Conservation (phyloP, 1,139 yeast species). For the Geotrichum carabidarum region DNA sequence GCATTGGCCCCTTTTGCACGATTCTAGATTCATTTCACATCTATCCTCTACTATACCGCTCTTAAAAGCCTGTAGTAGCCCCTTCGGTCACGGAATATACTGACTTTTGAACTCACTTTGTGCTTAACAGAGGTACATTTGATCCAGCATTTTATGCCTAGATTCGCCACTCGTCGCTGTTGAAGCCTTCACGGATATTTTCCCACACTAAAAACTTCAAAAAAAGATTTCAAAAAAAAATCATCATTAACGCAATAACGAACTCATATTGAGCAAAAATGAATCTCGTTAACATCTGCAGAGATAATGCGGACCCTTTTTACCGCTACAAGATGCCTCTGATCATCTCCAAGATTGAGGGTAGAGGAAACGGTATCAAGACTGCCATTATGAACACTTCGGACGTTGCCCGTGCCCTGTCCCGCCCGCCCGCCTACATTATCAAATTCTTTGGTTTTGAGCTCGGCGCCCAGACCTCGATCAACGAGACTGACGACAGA, state of each 20-base stretch:
- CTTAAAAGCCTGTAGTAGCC: conserved; percentile 13
- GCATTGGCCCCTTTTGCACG: conserved; percentile 9
- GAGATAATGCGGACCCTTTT: conserved; percentile 96
- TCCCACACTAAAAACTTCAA: neutral
- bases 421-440: conserved; percentile 86
- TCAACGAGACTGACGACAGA: conserved; percentile 75
- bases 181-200: neutral
- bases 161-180: neutral
- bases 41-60: conserved; percentile 10
- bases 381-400: conserved; percentile 85
- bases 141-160: neutral
- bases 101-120: neutral
- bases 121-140: neutral
- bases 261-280: conserved; percentile 35
- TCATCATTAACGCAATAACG: too few species aligned
- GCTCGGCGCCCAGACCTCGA: conserved; percentile 90
- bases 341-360: conserved; percentile 94
- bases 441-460: conserved; percentile 94
- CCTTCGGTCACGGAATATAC: conserved; percentile 9
- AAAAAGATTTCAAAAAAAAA: neutral
- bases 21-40: neutral
- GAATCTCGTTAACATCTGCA: conserved; percentile 90
- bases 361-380: conserved; percentile 98
- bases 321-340: conserved; percentile 99
- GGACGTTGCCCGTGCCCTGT: conserved; percentile 92